Percentiles rank a stretch among this genome's conserved stretches.
Conservation (phyloP, 2,329 filamentous ascomycete genomes). For the Huntiella abstrusa region DNA sequence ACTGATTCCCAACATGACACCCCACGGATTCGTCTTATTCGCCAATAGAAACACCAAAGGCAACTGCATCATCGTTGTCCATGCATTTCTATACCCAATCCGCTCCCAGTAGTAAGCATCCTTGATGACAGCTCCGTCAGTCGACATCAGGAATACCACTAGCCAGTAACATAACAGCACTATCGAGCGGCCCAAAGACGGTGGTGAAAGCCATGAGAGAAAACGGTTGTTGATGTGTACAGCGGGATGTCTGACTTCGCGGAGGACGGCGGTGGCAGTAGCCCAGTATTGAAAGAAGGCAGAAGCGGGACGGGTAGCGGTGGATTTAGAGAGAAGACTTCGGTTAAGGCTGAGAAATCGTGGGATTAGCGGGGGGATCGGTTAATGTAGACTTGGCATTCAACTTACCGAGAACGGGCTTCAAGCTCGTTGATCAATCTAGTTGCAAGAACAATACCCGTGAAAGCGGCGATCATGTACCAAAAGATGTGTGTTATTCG, state of each 20-base stretch:
- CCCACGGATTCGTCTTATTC: slow-evolving; percentile 36
- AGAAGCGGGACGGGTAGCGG: slow-evolving; percentile 33
- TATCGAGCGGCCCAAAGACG: slow-evolving; percentile 36
- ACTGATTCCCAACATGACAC: slow-evolving; percentile 39
- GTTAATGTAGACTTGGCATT: background rate
- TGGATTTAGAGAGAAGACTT: slow-evolving; percentile 15
- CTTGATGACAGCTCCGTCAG: slow-evolving; percentile 25
- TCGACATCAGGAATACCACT: slow-evolving; percentile 39
- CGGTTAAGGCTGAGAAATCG: slow-evolving; percentile 25
- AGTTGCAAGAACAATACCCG: slow-evolving; percentile 23
- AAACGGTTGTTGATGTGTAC: slow-evolving; percentile 27
- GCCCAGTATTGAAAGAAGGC: slow-evolving; percentile 33
- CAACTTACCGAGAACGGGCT: slow-evolving; percentile 22
- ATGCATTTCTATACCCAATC: slow-evolving; percentile 48
- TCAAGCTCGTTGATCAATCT: slow-evolving; percentile 27
- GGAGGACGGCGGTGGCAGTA: slow-evolving; percentile 35
- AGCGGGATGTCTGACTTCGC: slow-evolving; percentile 34
- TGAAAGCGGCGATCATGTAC: slow-evolving; percentile 35
- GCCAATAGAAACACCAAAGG: slow-evolving; percentile 44
- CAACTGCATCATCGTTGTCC: slow-evolving; percentile 45
- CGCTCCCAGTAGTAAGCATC: slow-evolving; percentile 44
- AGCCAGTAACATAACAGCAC: slow-evolving; percentile 38
- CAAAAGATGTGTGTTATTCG: slow-evolving; percentile 35
- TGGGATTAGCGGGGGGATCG: background rate
- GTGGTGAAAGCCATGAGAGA: slow-evolving; percentile 38